Evolutionary conservation across 2,329 filamentous ascomycete genomes (phyloP).

Genomic region (Diaporthe longicolla): DNA sequence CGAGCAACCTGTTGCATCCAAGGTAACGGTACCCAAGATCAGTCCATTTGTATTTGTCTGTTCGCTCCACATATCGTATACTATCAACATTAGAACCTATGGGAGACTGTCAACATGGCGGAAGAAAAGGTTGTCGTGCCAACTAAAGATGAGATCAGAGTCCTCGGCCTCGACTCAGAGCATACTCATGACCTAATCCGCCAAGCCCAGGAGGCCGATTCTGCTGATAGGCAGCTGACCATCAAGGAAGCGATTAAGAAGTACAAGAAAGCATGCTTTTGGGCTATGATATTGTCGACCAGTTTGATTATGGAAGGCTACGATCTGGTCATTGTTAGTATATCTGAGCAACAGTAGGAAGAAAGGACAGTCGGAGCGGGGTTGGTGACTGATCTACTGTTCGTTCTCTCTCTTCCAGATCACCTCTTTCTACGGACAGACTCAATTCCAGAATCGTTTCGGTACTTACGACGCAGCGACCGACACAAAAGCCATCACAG

Average conservation of each 20-base stretch:
- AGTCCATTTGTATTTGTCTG: neutral
- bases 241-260: slow-evolving; percentile 47
- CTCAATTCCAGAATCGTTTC: slow-evolving; percentile 50
- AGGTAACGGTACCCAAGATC: slow-evolving; percentile 10
- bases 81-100: neutral
- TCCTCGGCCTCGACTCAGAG: slow-evolving; percentile 38
- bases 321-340: slow-evolving; percentile 55
- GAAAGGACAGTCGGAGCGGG: neutral
- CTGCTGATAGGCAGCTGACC: slow-evolving; percentile 46
- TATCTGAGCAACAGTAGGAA: neutral
- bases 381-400: neutral
- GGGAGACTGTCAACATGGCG: slow-evolving; percentile 10
- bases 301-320: slow-evolving; percentile 51
- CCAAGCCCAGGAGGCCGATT: slow-evolving; percentile 42
- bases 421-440: slow-evolving; percentile 53
- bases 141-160: slow-evolving; percentile 29
- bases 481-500: slow-evolving; percentile 56
- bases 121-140: slow-evolving; percentile 37
- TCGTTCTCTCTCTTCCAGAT: slow-evolving; percentile 26
- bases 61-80: neutral
- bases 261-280: slow-evolving; percentile 50
- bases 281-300: slow-evolving; percentile 49
- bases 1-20: slow-evolving; percentile 1
- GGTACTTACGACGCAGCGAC: slow-evolving; percentile 46
- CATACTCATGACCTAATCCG: slow-evolving; percentile 42